Percentiles rank a stretch among this genome's conserved stretches.
These are phyloP conservation scores for Spiromyces aspiralis DNA, from an alignment of 371 early-diverging fungal genomes.

Conservation along the genomic window DNA sequence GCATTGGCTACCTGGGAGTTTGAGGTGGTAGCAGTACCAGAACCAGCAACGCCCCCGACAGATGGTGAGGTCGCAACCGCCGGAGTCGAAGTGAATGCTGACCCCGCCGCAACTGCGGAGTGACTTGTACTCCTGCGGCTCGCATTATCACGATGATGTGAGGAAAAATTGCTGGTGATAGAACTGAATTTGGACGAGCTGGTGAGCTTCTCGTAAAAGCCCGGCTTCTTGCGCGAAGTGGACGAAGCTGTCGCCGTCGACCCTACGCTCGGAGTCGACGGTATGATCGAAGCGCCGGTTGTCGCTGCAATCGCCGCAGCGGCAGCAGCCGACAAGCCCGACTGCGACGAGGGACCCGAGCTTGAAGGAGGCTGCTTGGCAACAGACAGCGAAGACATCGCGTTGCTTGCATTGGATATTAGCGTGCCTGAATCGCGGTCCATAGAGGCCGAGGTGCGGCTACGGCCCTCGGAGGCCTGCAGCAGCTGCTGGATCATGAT, in stretches of 20 bases:
- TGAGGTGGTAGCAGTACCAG: neutral
- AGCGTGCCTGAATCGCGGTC: too few species aligned
- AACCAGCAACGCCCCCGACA: too few species aligned
- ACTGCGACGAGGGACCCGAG: too few species aligned
- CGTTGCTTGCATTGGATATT: too few species aligned
- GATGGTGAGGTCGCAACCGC: too few species aligned
- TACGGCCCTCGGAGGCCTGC: neutral
- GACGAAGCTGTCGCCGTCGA: neutral
- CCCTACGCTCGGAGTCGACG: neutral
- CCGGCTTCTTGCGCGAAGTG: neutral
- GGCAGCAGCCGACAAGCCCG: neutral
- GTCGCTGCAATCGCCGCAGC: neutral
- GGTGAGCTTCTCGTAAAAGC: neutral
- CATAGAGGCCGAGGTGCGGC: neutral
- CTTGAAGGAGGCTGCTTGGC: too few species aligned
- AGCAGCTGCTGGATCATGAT: slow-evolving; percentile 23
- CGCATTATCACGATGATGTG: neutral
- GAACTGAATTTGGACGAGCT: neutral
- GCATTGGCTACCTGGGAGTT: too few species aligned
- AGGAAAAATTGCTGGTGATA: neutral
- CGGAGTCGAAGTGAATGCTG: too few species aligned
- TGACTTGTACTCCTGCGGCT: neutral
- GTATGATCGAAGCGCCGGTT: neutral
- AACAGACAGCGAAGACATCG: too few species aligned
- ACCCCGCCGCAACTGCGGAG: neutral